Percentiles rank a stretch among this genome's conserved stretches.
phyloP scores from a whole-genome alignment of 2,329 filamentous ascomycete genomes.

The Ceratocystiopsis sp. region DNA sequence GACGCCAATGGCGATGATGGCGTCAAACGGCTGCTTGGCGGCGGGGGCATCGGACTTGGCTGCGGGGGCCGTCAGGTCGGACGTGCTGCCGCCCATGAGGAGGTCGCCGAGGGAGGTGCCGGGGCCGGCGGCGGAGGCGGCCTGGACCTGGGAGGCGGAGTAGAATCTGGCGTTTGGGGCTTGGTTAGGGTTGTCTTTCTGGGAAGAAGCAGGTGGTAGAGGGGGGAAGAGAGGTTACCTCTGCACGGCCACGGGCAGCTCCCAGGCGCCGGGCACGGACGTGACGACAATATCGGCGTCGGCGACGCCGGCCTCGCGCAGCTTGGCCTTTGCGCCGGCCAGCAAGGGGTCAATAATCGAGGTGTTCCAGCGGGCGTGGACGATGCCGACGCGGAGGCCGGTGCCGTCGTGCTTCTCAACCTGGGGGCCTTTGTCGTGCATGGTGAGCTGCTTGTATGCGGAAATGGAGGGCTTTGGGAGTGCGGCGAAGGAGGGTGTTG shows the following conservation, averaged over 20 bases:
- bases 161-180: conserved; percentile 42
- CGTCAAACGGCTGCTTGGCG: conserved; percentile 58
- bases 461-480: background rate
- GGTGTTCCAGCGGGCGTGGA: conserved; percentile 92
- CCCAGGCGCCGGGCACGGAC: conserved; percentile 85
- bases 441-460: conserved; percentile 7
- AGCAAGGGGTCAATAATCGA: conserved; percentile 77
- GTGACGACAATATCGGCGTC: conserved; percentile 79
- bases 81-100: conserved; percentile 51
- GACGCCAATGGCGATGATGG: conserved; percentile 86
- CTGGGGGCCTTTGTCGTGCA: conserved; percentile 39
- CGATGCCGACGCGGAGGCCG: conserved; percentile 74
- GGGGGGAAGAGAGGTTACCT: conserved; percentile 33
- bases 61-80: conserved; percentile 55
- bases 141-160: conserved; percentile 73
- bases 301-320: conserved; percentile 64
- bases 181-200: background rate
- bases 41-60: conserved; percentile 31
- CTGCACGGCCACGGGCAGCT: conserved; percentile 81
- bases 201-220: background rate
- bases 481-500: background rate
- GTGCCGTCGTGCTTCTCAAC: conserved; percentile 47
- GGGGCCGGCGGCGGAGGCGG: conserved; percentile 41
- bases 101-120: conserved; percentile 47
- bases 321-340: conserved; percentile 59